phyloP scores from a whole-genome alignment of 371 early-diverging fungal genomes.

The Rhizopus stolonifer region DNA sequence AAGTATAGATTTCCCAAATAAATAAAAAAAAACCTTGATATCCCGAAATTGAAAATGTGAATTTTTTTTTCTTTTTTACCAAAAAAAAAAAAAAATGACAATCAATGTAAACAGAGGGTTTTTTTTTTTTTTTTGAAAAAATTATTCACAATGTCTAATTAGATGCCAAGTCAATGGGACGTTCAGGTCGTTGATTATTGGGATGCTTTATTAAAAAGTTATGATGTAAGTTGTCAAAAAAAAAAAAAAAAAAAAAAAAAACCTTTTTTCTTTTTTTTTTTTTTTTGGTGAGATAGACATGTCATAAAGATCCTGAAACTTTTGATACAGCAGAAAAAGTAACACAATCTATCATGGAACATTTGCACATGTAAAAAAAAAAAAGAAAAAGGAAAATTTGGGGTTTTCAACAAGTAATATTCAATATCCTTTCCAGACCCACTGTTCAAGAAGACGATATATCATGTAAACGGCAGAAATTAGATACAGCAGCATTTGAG shows the following conservation, averaged over 20 bases:
- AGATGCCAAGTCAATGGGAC: slow-evolving; percentile 9
- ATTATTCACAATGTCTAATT: no score
- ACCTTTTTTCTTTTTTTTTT: no score
- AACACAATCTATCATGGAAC: neutral
- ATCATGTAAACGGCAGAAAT: neutral
- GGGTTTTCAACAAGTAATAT: neutral
- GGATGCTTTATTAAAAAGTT: slow-evolving; percentile 17
- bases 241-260: neutral
- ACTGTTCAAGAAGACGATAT: neutral
- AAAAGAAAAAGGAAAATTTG: neutral
- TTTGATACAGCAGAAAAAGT: neutral
- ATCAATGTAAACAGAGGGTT: no score
- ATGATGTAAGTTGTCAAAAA: slow-evolving; percentile 7
- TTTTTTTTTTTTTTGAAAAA: no score
- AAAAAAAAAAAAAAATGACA: no score
- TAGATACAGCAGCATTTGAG: neutral
- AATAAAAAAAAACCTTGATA: no score
- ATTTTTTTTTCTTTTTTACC: no score
- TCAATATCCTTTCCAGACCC: neutral
- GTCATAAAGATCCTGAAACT: neutral
- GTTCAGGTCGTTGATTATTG: slow-evolving; percentile 20
- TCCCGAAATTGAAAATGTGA: no score
- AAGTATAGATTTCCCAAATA: slow-evolving; percentile 34
- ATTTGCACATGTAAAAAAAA: neutral
- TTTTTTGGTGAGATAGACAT: slow-evolving; percentile 5